Conservation (phyloP, 1,139 yeast genomes). For the Zygoascus meyerae region DNA sequence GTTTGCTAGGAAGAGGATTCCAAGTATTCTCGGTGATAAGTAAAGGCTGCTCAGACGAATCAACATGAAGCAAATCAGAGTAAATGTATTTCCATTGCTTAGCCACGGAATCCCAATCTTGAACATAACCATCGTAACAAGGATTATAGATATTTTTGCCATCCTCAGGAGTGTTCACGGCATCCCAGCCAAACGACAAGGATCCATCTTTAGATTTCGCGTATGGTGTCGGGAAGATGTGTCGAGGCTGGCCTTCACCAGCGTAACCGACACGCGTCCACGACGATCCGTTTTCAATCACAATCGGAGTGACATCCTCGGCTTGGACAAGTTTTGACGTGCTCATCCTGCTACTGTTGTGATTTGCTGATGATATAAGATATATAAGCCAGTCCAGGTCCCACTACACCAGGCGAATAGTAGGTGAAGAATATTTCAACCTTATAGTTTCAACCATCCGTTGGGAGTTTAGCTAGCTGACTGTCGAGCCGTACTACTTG, state of each 20-base stretch:
- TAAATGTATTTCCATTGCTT: constrained; percentile 36
- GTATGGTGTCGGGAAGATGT: constrained; percentile 60
- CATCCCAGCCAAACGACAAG: constrained; percentile 32
- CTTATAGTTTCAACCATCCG: too few species aligned
- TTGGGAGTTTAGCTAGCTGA: too few species aligned
- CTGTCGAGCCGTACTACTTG: too few species aligned
- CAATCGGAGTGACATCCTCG: constrained; percentile 67
- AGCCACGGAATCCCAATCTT: constrained; percentile 43
- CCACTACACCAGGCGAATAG: too few species aligned
- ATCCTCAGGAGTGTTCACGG: constrained; percentile 30
- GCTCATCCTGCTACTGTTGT: constrained; percentile 9
- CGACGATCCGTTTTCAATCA: constrained; percentile 85
- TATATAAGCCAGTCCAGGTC: too few species aligned
- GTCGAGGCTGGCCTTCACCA: constrained; percentile 83
- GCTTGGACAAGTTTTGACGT: constrained; percentile 15
- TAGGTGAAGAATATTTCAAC: too few species aligned
- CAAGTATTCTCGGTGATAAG: constrained; percentile 80
- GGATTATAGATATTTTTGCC: constrained; percentile 37
- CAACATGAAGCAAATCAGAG: constrained; percentile 43
- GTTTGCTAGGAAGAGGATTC: constrained; percentile 68
- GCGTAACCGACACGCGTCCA: constrained; percentile 86
- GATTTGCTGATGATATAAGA: too few species aligned
- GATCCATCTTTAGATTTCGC: constrained; percentile 26
- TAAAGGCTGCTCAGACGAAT: constrained; percentile 66
- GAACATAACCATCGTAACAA: constrained; percentile 38